Base-by-base conservation (phyloP, 768 basidiomycete genomes). In the Calocybe gangraenosa region DNA sequence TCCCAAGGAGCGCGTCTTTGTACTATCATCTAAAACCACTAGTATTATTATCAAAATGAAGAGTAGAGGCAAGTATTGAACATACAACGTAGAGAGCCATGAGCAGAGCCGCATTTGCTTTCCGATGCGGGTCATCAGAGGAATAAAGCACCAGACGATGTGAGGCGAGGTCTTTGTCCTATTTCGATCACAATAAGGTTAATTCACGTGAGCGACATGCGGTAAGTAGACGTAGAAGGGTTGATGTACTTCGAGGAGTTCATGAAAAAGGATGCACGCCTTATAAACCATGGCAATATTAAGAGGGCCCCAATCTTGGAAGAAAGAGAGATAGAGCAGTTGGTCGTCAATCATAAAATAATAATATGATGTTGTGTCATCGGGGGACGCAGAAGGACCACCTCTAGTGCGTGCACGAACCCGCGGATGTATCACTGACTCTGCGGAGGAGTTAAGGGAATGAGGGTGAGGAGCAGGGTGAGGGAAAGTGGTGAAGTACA, bases 301-400 rank as follows among this genome's bases (percentile, higher is more conserved):
- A 43, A 93, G 73, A 22, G 92, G 92, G 11, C 92, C 92, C 84
- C 90, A 94, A 64, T 96, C 92, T 62, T 92, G 84, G 63, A 87
- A 94, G 76, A 96, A 96, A 23, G 87, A 90, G 53, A 92, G 78
- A 70, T 96, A 96, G 54, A 87, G 76, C 30, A 96, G 76, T 53
- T 92, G 87, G 73, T 93, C 86, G 66, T 96, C 92, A 68, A 95
- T 81, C 46, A 87, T 90, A 71, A 95, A 92, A 68, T 86, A 95
- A 68, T 90, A 89, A 64, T 89, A 90, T 42, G 76, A 74, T 46
- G 84, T 79, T 52, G 79, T 74, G 53, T 87, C 85, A 56, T 92
- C 87, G 18, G 84, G 80, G 13, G 86, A 76, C 19, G 78, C 70
- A 34, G 81, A 76, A 23, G 79, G 76, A n/a, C 77, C 75, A 31